Evolutionary conservation across 345 rosid species (phyloP), one percentile per base, ranked within the genome.

Genomic region (Physaria fendleri): DNA sequence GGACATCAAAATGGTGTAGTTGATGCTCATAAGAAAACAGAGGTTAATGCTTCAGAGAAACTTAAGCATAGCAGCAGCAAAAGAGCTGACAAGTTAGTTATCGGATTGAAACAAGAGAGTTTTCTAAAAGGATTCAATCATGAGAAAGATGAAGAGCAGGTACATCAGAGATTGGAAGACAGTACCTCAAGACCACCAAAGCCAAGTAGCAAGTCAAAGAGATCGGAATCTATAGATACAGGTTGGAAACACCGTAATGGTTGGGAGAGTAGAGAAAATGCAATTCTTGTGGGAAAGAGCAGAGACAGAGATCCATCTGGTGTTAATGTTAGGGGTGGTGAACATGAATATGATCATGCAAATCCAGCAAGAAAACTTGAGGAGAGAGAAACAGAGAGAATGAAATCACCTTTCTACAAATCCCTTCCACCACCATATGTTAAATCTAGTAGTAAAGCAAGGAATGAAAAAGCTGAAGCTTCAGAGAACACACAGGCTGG

Each of bases 401-500:
- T 52, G 73, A 79, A 75, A 62, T 45, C 85, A 29, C 56, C 55
- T 38, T 43, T 47, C 54, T 78, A 67, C 47, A 79, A 64, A 57
- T 71, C 73, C 20, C 64, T 93, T 43, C 95, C 87, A 24, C 95
- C 95, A 62, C 95, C 95, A 13, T 84, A 87, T 44, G 82, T 82
- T 17, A 84, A 84, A 62, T 64, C 80, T 27, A 78, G 57, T 62
- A 29, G 40, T 38, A 65, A 71, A 74, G 56, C 45, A 47, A 66
- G 35, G 51, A 57, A 64, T 0, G 68, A 40, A 51, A 76, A 76
- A 66, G 68, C 75, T 76, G 76, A 21, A 57, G 54, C 59, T 52
- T 50, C 47, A 69, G 57, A 28, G 28, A 18, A 59, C 59, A 45
- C 48, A 50, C 33, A 59, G 58, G 20, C 61, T 50, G 40, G 59